Percentiles rank a stretch among this genome's conserved stretches.
phyloP scores from a whole-genome alignment of 2,329 filamentous ascomycete species.

The Akanthomyces muscarius region DNA sequence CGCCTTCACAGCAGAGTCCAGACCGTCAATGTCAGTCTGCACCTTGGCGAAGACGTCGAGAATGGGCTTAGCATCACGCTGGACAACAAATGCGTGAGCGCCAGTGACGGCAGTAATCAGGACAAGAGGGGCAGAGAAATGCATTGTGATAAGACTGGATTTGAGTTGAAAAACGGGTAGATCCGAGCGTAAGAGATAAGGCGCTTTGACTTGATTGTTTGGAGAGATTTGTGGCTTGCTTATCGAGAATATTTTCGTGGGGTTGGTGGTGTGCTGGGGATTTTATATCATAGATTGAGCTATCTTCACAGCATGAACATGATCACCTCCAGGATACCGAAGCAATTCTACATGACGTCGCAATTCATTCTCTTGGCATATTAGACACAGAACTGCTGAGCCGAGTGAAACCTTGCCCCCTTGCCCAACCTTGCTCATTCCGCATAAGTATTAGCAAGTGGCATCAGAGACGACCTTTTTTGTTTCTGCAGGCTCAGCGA shows the following conservation, averaged over 20 bases:
- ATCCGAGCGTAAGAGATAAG: neutral
- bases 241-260: neutral
- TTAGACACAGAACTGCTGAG: no score
- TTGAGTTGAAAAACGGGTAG: neutral
- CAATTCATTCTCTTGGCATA: neutral
- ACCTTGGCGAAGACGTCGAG: conserved; percentile 20
- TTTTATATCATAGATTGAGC: neutral
- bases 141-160: neutral
- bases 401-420: no score
- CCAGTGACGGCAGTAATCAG: conserved; percentile 2
- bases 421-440: no score
- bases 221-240: neutral
- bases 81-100: neutral
- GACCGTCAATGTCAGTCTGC: conserved; percentile 17
- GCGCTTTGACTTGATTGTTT: neutral
- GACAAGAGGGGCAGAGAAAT: neutral
- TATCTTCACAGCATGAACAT: no score
- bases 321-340: neutral
- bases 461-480: neutral
- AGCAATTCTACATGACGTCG: neutral
- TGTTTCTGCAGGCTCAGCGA: neutral
- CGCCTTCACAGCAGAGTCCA: conserved; percentile 21
- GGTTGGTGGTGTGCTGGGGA: neutral
- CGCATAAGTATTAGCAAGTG: neutral
- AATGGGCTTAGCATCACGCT: neutral